Conservation (phyloP, 2,329 filamentous ascomycete genomes). For the Orbilia blumenaviensis region DNA sequence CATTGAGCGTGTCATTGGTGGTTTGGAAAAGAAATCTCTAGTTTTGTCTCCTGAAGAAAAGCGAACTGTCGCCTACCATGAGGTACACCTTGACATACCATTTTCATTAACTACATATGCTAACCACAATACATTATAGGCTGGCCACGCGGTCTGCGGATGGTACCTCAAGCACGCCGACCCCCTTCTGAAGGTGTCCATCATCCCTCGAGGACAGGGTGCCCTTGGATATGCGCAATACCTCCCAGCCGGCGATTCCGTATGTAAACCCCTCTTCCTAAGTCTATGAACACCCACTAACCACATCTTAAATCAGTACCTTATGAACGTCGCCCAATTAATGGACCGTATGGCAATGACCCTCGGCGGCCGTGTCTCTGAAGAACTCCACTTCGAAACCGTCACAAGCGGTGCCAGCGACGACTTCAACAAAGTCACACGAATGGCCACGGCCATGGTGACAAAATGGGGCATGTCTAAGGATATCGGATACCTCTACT, state of each 20-base stretch:
- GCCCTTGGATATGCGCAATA: conserved; percentile 97
- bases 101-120: neutral
- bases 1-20: conserved; percentile 95
- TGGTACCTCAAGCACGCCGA: conserved; percentile 99
- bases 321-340: conserved; percentile 93
- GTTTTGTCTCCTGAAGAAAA: conserved; percentile 94
- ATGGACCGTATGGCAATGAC: conserved; percentile 99
- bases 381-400: conserved; percentile 95
- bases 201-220: conserved; percentile 94
- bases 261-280: neutral
- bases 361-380: conserved; percentile 89
- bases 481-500: conserved; percentile 92
- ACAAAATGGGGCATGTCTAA: conserved; percentile 99
- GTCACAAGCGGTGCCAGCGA: conserved; percentile 95
- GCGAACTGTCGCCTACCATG: conserved; percentile 95
- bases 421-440: conserved; percentile 98
- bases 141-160: conserved; percentile 96
- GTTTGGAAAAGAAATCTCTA: conserved; percentile 95
- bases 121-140: conserved; percentile 60
- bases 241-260: conserved; percentile 80
- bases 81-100: conserved; percentile 61
- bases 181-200: conserved; percentile 95
- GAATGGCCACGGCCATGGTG: conserved; percentile 96
- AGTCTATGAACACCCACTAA: conserved; percentile 14
- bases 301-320: conserved; percentile 65